Percentiles rank a stretch among this genome's conserved stretches.
Conservation (phyloP, 345 rosid species). For the Euphorbia lathyris region DNA sequence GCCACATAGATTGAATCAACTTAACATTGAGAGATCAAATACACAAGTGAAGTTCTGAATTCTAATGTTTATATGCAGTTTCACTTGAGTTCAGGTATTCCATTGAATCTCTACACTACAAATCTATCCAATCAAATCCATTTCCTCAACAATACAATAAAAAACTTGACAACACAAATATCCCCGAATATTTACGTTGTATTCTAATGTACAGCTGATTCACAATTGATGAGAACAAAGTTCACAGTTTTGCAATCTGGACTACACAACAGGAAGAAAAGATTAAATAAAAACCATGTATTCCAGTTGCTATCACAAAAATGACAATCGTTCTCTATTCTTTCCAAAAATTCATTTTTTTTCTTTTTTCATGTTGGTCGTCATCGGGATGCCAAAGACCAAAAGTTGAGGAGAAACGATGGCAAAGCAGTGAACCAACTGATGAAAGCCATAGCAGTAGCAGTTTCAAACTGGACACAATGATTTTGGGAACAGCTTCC, state of each 20-base stretch:
- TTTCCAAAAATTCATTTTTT: background rate
- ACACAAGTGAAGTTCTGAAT: too few species aligned
- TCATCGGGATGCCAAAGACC: constrained; percentile 68
- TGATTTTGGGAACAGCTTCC: constrained; percentile 48
- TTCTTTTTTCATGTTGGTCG: background rate
- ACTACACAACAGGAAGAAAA: constrained; percentile 1
- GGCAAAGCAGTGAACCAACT: constrained; percentile 67
- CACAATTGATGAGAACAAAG: constrained; percentile 9
- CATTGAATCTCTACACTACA: background rate
- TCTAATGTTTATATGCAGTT: too few species aligned
- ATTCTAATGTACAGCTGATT: constrained; percentile 21
- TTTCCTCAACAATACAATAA: background rate
- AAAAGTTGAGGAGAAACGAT: constrained; percentile 64
- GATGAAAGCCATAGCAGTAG: constrained; percentile 72
- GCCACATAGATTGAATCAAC: too few species aligned
- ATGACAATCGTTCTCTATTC: background rate
- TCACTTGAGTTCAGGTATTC: too few species aligned
- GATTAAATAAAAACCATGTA: constrained; percentile 2
- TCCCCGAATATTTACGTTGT: background rate
- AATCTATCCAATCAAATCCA: background rate
- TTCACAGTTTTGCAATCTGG: background rate
- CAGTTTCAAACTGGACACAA: constrained; percentile 63
- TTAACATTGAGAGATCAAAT: too few species aligned
- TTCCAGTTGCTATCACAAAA: constrained; percentile 9
- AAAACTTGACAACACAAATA: background rate